Evolutionary conservation across 768 basidiomycete genomes (phyloP).

Genomic region (Podaxis sp.): DNA sequence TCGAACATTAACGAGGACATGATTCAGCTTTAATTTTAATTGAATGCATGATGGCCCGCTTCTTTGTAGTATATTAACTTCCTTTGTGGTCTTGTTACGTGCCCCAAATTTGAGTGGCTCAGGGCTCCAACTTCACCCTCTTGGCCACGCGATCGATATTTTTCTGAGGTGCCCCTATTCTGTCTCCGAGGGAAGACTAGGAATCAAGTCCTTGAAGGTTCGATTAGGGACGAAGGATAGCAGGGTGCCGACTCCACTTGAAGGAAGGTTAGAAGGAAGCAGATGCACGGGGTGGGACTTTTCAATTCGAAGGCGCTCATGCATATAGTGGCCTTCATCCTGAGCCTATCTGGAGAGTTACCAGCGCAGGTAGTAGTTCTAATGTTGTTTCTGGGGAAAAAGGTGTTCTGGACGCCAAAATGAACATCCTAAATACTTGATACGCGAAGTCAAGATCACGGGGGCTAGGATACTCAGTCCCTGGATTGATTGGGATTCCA

Average conservation of each 20-base stretch:
- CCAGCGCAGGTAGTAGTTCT: not conserved
- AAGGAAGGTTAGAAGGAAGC: not conserved
- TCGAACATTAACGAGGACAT: no score
- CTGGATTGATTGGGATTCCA: slow-evolving; percentile 7
- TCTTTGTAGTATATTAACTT: no score
- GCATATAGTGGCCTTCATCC: not conserved
- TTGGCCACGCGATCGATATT: not conserved
- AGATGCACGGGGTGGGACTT: not conserved
- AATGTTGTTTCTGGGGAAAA: no score
- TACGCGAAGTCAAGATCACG: not conserved
- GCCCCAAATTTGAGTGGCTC: no score
- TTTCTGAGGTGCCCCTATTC: not conserved
- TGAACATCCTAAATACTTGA: not conserved
- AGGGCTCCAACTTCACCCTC: no score
- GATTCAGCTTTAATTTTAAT: no score
- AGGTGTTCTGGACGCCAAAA: not conserved
- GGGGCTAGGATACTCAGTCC: not conserved
- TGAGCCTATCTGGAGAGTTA: not conserved
- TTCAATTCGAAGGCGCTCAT: not conserved
- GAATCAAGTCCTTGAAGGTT: not conserved
- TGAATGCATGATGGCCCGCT: no score
- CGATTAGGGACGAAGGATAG: not conserved
- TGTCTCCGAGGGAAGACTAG: not conserved
- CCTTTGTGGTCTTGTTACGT: no score
- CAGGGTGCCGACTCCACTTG: not conserved